Conservation (phyloP, 495 filamentous ascomycete genomes). For the Aspergillus ostianus region DNA sequence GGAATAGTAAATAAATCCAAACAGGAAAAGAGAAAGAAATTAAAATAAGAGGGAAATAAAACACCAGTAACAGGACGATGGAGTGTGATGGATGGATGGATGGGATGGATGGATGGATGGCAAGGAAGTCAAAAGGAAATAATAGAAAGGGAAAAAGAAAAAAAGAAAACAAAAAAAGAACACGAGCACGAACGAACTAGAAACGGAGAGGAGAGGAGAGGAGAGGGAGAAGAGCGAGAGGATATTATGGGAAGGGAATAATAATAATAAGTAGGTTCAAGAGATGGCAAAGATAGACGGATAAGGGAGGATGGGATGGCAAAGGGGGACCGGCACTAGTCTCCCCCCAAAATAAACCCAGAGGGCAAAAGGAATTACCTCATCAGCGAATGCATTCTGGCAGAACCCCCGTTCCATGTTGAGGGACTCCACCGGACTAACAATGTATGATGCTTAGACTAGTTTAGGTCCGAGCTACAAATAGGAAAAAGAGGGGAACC, state of each 20-base stretch:
- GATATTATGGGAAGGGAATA: slow-evolving; percentile 19
- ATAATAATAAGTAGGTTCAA: slow-evolving; percentile 23
- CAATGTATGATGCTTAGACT: slow-evolving; percentile 27
- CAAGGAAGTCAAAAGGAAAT: slow-evolving; percentile 15
- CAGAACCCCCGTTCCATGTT: slow-evolving; percentile 7
- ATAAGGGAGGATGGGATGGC: slow-evolving; percentile 2
- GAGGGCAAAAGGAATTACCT: neutral
- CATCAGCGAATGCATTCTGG: neutral
- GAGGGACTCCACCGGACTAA: slow-evolving; percentile 10
- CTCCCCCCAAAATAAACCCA: slow-evolving; percentile 4
- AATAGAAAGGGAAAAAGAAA: slow-evolving; percentile 17
- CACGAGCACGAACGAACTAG: slow-evolving; percentile 16
- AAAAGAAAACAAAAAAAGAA: slow-evolving; percentile 15
- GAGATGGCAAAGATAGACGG: slow-evolving; percentile 1
- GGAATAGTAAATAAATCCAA: neutral
- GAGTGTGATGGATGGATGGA: slow-evolving; percentile 2
- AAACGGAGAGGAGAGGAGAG: neutral
- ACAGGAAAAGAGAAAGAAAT: neutral
- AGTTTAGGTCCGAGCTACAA: slow-evolving; percentile 18
- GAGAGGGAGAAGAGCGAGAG: slow-evolving; percentile 14
- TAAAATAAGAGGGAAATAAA: neutral
- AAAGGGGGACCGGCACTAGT: slow-evolving; percentile 20
- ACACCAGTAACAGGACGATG: neutral
- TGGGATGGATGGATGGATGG: slow-evolving; percentile 10
- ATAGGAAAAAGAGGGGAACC: slow-evolving; percentile 19